Base-by-base conservation (phyloP, 768 basidiomycete genomes). In the Paxillus ammoniavirescens region DNA sequence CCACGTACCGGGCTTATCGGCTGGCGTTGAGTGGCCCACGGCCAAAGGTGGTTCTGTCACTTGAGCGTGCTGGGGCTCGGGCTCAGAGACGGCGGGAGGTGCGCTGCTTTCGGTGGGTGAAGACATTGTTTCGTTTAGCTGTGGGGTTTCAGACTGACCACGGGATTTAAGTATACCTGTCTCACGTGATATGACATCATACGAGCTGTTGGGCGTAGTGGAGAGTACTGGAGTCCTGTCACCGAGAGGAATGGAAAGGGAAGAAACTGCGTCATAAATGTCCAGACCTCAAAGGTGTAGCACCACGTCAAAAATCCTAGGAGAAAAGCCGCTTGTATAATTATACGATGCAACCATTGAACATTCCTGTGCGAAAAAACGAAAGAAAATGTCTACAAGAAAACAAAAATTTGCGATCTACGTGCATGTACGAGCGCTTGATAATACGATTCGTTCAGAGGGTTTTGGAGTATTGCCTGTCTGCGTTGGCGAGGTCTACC, bases 1-100 rank as follows among this genome's bases (percentile, higher is more conserved):
- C 12, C 35, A 53, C 58, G 41, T 55, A 79, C 80, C 76, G 62
- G 76, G 77, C 49, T 75, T 64, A 21, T 69, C 61, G 3, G 63
- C 59, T 47, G 48, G 65, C 1, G 68, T 69, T 6, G 72, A 65
- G 46, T 52, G 51, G 15, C 41, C 65, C n/a, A 46, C 53, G 38
- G 67, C 49, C 21, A 0, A 70, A 18, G 72, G 69, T 8, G 58
- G 45, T 5, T 26, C 26, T 26, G 41, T 12, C 12, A 37, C 30
- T 43, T 52, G 49, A 3, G 37, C 14, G 17, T 10, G 56, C 43
- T 54, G 57, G 4, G 37, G 47, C 42, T 50, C 53, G 8, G 48
- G 38, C 35, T 54, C 30, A 7, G 42, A 30, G n/a, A 30, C 54
- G 6, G 35, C 42, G 38, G 50, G 50, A 21, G 52, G 49, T 17